Percentiles rank a stretch among this genome's conserved stretches.
Conservation (phyloP, 352 stramenopile genomes). For the Phytophthora quininea region DNA sequence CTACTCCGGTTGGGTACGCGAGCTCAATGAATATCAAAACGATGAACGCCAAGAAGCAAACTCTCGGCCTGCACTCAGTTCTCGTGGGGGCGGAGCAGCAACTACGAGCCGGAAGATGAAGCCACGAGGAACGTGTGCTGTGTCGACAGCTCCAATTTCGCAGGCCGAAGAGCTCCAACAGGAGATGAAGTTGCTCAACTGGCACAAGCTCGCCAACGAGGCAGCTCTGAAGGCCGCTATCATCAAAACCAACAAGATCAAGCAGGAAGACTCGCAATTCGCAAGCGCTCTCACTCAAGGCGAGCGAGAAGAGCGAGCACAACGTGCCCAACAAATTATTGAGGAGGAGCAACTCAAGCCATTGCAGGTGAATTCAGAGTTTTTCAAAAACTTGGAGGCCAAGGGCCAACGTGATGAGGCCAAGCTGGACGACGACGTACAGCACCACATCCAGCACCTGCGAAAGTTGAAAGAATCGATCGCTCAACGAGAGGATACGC, state of each 20-base stretch:
- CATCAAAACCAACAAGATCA: constrained; percentile 90
- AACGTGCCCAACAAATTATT: constrained; percentile 91
- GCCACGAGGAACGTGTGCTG: constrained; percentile 23
- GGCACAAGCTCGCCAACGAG: constrained; percentile 95
- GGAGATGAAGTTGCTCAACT: constrained; percentile 95
- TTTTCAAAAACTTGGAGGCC: constrained; percentile 84
- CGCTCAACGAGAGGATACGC: constrained; percentile 63
- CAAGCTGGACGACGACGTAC: constrained; percentile 86
- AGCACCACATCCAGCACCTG: constrained; percentile 89
- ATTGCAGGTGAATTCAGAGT: constrained; percentile 89
- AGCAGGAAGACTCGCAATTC: constrained; percentile 72
- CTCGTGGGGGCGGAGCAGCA: constrained; percentile 9
- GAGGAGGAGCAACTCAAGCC: constrained; percentile 92
- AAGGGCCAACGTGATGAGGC: constrained; percentile 66
- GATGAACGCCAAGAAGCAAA: constrained; percentile 19
- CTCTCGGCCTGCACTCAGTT: constrained; percentile 14
- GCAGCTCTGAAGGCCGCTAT: constrained; percentile 91
- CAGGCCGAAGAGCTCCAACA: constrained; percentile 87
- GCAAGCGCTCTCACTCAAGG: constrained; percentile 46
- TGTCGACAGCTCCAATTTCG: constrained; percentile 21
- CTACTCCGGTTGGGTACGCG: constrained; percentile 59
- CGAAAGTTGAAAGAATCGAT: constrained; percentile 77
- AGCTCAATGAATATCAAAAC: constrained; percentile 61
- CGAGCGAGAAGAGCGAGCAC: constrained; percentile 83
- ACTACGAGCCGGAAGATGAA: constrained; percentile 35